A percentile compares a stretch with the other conserved stretches of the same genome.
phyloP scores from a whole-genome alignment of 441 rosid species.

The Bocquillonia castaneifolia region DNA sequence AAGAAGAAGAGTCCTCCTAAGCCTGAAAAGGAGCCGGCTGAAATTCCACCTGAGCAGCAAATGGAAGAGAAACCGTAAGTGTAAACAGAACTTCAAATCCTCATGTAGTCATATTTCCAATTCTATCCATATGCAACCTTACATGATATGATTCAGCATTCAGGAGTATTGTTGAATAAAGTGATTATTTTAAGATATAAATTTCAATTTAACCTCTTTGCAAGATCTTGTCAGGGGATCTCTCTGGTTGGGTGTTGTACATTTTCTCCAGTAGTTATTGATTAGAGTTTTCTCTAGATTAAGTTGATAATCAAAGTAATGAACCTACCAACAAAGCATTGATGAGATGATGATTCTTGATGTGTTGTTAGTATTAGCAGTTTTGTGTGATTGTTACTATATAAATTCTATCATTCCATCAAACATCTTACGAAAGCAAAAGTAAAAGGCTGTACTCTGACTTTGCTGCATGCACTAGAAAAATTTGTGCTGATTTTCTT shows the following conservation, averaged over 20 bases:
- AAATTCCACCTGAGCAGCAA: constrained; percentile 74
- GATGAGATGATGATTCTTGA: background rate
- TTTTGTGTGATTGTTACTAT: background rate
- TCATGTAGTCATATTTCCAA: background rate
- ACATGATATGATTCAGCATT: background rate
- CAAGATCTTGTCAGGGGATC: no score
- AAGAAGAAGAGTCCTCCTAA: constrained; percentile 61
- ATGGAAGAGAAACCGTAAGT: constrained; percentile 79
- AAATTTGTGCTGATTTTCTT: background rate
- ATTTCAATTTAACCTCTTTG: no score
- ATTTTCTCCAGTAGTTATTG: background rate
- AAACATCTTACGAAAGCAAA: background rate
- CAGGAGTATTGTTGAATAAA: background rate
- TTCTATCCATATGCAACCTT: background rate
- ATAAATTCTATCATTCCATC: background rate
- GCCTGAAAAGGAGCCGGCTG: constrained; percentile 44
- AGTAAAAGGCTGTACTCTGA: background rate
- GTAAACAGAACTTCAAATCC: constrained; percentile 4
- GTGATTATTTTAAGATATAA: background rate
- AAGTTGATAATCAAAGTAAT: background rate
- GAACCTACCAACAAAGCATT: background rate
- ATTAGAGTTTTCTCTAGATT: background rate
- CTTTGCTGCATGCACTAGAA: background rate
- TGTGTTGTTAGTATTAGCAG: background rate
- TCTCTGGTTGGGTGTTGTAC: no score